These are phyloP conservation scores for Acanthamoeba quina DNA, from an alignment of 208 protist species.

Conservation along the genomic window DNA sequence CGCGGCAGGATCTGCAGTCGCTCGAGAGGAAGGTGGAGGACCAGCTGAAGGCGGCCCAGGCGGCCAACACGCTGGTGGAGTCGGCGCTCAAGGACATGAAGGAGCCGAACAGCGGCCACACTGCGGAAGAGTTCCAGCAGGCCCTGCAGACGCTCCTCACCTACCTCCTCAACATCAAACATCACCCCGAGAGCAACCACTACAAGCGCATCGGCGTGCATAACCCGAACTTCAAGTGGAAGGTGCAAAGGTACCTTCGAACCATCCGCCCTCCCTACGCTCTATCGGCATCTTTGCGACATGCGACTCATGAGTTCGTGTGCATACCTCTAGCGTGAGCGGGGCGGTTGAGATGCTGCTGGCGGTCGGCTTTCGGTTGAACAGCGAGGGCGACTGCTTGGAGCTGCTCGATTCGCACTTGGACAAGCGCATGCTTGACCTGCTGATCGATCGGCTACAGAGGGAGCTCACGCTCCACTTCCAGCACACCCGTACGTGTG, in stretches of 20 bases:
- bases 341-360: conserved; percentile 17
- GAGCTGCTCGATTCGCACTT: background rate
- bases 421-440: conserved; percentile 2
- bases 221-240: conserved; percentile 69
- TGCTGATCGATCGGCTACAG: background rate
- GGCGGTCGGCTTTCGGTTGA: background rate
- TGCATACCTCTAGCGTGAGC: background rate
- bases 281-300: background rate
- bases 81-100: conserved; percentile 8
- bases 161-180: conserved; percentile 53
- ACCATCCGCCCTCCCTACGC: background rate
- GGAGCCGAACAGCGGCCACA: background rate
- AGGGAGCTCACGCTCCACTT: conserved; percentile 28
- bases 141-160: conserved; percentile 62
- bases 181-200: conserved; percentile 6
- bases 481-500: background rate
- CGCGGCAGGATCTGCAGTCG: conserved; percentile 9
- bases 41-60: conserved; percentile 8
- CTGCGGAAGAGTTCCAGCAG: conserved; percentile 58
- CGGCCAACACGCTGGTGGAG: background rate
- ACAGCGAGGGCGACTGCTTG: background rate
- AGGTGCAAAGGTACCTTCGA: conserved; percentile 56
- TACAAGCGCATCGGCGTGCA: conserved; percentile 33
- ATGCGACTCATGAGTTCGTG: background rate
- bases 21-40: background rate